Conservation (phyloP, 768 basidiomycete species). For the Tylopilus subfusipes region DNA sequence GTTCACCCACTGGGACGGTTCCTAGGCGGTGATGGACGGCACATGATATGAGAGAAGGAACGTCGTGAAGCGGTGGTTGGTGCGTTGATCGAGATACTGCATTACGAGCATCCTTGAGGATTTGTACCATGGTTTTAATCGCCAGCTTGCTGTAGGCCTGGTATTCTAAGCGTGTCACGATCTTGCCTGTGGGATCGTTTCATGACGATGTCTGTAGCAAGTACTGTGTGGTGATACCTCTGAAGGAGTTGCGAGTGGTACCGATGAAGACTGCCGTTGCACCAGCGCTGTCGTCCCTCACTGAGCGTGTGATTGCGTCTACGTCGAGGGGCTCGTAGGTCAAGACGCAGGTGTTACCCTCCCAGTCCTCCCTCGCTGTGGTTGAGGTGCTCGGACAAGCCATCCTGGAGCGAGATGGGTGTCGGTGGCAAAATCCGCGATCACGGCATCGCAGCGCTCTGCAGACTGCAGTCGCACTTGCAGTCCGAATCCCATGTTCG, state of each 20-base stretch:
- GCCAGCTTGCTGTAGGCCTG: constrained; percentile 81
- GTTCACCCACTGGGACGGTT: constrained; percentile 69
- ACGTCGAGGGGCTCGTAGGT: constrained; percentile 59
- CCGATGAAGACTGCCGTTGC: constrained; percentile 78
- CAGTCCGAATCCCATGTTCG: constrained; percentile 19
- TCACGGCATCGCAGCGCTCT: too few relatives aligned
- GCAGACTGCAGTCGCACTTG: too few relatives aligned
- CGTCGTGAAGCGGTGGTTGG: constrained; percentile 25
- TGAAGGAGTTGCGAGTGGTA: constrained; percentile 81
- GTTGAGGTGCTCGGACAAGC: constrained; percentile 24
- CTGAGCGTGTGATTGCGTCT: constrained; percentile 55
- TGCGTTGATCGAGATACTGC: constrained; percentile 44
- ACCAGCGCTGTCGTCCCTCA: constrained; percentile 62
- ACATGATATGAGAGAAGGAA: constrained; percentile 49
- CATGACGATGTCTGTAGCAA: not conserved
- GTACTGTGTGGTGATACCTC: constrained; percentile 46
- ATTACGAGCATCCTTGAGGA: constrained; percentile 46
- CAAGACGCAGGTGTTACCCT: constrained; percentile 41
- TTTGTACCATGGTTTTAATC: constrained; percentile 69
- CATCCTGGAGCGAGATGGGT: constrained; percentile 9
- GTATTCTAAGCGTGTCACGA: constrained; percentile 72
- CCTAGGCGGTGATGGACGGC: constrained; percentile 77
- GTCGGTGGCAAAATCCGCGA: not conserved
- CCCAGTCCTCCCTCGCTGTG: constrained; percentile 24
- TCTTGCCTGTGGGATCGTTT: constrained; percentile 47